Base-by-base conservation (phyloP, 1,139 yeast genomes). In the Diutina scorzettiae region DNA sequence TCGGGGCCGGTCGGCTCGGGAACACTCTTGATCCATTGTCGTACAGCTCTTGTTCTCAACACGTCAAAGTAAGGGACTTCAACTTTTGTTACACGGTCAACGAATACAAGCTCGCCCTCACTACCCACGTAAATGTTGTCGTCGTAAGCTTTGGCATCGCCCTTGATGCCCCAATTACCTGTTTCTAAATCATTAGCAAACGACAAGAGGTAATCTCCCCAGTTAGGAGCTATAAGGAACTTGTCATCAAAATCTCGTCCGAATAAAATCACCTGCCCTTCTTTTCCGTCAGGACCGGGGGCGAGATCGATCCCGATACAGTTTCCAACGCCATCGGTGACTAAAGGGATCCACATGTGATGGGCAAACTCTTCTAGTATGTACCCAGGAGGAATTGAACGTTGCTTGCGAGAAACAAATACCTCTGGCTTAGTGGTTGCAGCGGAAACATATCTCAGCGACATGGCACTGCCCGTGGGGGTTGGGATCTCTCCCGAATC, bases 311-410 rank as follows among this genome's bases (percentile, higher is more conserved):
- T 69, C 41, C 89, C 97, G 43, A 89, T 78, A 55, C 86, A 86
- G 61, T 89, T 89, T 17, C 97, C 97, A 9, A 83, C 80, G 46
- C 76, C 78, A 57, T 89, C 97, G 11, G 94, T 84, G 18, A 86
- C 75, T 37, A 89, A 60, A 2, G 97, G 97, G 43, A 89, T 80
- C 97, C 97, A 89, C 54, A 74, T 77, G 5, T 86, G 78, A 57
- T 86, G 87, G 2, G 96, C 91, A 61, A 84, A 89, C 1, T 76
- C 77, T 2, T 72, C 67, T 53, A 82, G 84, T 27, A 87, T 66
- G 7, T 77, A 61, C 4, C 78, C 78, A 16, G 85, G 84, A 5
- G 97, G 97, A 12, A 82, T 69, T 1, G 86, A 76, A 43, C 66
- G 67, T 60, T 87, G 96, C 40, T 54, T 58, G n/a, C 83, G 14